These are phyloP conservation scores for Bryopsis sp. DNA, from an alignment of 139 green algal species.

Conservation along the genomic window DNA sequence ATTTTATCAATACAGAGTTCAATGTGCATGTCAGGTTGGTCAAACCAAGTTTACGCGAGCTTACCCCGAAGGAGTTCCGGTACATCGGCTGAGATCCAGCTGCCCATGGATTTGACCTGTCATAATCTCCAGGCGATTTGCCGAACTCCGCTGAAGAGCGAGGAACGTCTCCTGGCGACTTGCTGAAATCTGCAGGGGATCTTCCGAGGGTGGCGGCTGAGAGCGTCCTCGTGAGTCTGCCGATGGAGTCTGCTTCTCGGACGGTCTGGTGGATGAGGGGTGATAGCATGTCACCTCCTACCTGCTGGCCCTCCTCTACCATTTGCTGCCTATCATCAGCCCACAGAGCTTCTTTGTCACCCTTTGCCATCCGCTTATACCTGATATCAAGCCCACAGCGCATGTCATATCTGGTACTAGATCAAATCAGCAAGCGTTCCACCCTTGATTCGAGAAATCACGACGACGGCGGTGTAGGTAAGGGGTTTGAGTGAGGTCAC, in stretches of 20 bases:
- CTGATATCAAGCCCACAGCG: not conserved
- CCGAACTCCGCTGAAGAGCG: too few relatives aligned
- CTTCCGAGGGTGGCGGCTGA: not conserved
- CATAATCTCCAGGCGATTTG: too few relatives aligned
- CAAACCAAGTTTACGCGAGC: too few relatives aligned
- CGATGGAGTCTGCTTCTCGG: not conserved
- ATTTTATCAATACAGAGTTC: too few relatives aligned
- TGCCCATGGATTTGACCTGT: too few relatives aligned
- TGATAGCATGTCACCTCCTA: not conserved
- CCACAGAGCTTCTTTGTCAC: constrained; percentile 68
- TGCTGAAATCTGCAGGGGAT: too few relatives aligned
- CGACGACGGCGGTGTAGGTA: not conserved
- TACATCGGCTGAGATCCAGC: too few relatives aligned
- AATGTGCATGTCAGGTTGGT: too few relatives aligned
- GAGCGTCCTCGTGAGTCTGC: not conserved
- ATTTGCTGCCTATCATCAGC: constrained; percentile 33
- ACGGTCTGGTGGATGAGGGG: not conserved
- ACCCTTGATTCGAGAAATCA: not conserved
- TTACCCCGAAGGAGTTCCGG: too few relatives aligned
- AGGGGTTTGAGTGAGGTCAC: not conserved
- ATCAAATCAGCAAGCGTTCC: not conserved
- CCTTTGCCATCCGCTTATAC: constrained; percentile 71
- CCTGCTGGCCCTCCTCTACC: not conserved
- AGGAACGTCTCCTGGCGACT: too few relatives aligned
- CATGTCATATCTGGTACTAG: not conserved